Evolutionary conservation across 2,329 filamentous ascomycete species (phyloP), one percentile per base, ranked within the genome.

Genomic region (Ascochyta viciae-villosae): DNA sequence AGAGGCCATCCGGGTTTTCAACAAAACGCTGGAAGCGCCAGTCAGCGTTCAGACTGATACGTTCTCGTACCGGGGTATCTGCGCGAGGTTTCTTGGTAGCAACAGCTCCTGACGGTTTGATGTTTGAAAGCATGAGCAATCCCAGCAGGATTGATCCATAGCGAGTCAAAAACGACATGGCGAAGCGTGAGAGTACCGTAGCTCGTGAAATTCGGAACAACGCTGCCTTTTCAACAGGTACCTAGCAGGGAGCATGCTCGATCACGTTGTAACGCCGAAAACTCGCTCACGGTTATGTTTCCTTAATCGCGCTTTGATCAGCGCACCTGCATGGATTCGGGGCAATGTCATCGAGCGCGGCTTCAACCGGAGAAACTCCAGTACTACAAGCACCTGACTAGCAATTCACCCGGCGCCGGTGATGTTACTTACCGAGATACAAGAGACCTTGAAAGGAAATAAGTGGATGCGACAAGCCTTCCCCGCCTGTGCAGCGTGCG

Each of bases 1-100:
- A 65, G 3, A 80, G 42, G 3, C 63, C 62, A 55, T 80, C 78
- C 0, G 76, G 70, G 50, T 76, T 78, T 3, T 60, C 63, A 24
- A 68, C 69, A 13, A 70, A 74, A 16, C 76, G 76, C 31, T 63
- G 63, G 55, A 80, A 80, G 7, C 69, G 67, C 77, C 77, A 80
- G n/a, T 62, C 73, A 4, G 59, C 62, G 49, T 77, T 76, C 35
- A 78, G 60, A 44, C 67, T 75, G 13, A 67, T 58, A 22, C 74
- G 72, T 46, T 75, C 51, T 23, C 71, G 67, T 6, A 56, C 62
- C 15, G 15, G 19, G 24, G 51, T 29, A 6, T 45, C 37, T 12
- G 43, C 49, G 10, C 52, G 29, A 19, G 46, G 37, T 45, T 35
- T 60, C 0, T 37, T 50, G 9, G 55, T 52, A 6, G 48, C 46